Base-by-base conservation (phyloP, 805 yeast genomes). In the Blastobotrys parvus region DNA sequence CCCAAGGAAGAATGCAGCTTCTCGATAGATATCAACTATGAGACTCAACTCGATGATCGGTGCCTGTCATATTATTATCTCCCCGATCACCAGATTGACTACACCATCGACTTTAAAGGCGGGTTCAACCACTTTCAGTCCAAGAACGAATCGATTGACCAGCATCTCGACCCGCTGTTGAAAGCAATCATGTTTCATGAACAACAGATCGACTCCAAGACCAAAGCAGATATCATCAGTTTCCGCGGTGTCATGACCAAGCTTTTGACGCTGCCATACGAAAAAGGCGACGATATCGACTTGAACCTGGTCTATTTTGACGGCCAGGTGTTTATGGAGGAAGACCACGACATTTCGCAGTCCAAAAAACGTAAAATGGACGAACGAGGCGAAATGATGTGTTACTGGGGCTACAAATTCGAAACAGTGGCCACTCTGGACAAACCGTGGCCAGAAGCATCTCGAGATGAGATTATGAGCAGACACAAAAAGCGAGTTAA, bases 171-270 rank as follows among this genome's bases (percentile, higher is more conserved):
- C 35, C 77, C 80, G 0, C 63, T 83, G 3, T 61, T 92, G 31
- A 53, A 58, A 22, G 76, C 84, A 1, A 55, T 92, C 4, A 64
- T 68, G 47, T 52, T 64, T 4, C 66, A 74, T 53, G 97, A 92
- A 60, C 56, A 62, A 16, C 54, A 56, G 15, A 61, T 65, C 4
- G 69, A 68, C 1, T 53, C 54, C n/a, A 77, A 73, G 47, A 56
- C 75, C 2, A 72, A 73, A 22, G 74, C 76, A 1, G 84, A 87
- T 53, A 72, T 92, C 23, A 67, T 92, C 18, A 79, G 95, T 0
- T 87, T 85, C 74, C 70, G 97, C 53, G 97, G 97, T 0, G 62
- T 86, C 29, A 76, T 90, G 78, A 79, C 88, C 25, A 74, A 76
- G 45, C 63, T 90, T 30, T 65, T 92, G 62, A 70, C 80, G 4